Evolutionary conservation across 495 filamentous ascomycete species (phyloP).

Genomic region (Cercophora sp.): DNA sequence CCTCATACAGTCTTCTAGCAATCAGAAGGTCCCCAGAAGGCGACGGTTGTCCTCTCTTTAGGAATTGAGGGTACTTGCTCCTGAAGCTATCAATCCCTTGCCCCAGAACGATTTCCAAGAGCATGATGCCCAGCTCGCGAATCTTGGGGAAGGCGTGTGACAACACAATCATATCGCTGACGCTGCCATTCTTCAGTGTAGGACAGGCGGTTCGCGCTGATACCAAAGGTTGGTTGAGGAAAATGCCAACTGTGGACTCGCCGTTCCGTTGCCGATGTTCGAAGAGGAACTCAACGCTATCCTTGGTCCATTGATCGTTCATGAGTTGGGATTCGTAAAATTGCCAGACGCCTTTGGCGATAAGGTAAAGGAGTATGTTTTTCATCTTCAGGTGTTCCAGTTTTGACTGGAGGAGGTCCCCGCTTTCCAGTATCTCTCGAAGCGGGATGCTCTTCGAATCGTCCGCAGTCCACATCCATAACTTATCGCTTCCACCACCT

Average conservation of each 20-base stretch:
- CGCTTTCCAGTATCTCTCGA: neutral
- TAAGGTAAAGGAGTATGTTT: slow-evolving; percentile 16
- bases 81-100: slow-evolving; percentile 13
- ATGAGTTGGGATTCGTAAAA: slow-evolving; percentile 27
- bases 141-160: slow-evolving; percentile 22
- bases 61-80: neutral
- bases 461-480: neutral
- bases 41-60: neutral
- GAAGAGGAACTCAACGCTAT: slow-evolving; percentile 24
- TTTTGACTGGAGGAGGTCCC: neutral
- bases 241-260: slow-evolving; percentile 12
- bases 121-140: slow-evolving; percentile 23
- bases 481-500: neutral
- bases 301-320: slow-evolving; percentile 19
- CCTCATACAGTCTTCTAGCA: neutral
- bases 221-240: slow-evolving; percentile 25
- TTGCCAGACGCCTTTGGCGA: slow-evolving; percentile 23
- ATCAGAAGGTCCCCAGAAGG: neutral
- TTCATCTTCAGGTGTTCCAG: slow-evolving; percentile 7
- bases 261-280: slow-evolving; percentile 7
- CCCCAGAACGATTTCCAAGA: slow-evolving; percentile 25
- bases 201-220: slow-evolving; percentile 5
- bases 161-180: too few relatives aligned
- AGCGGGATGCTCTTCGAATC: neutral
- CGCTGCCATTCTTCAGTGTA: too few relatives aligned